Conservation (phyloP, 2,329 filamentous ascomycete genomes). For the Pseudogymnoascus verrucosus region DNA sequence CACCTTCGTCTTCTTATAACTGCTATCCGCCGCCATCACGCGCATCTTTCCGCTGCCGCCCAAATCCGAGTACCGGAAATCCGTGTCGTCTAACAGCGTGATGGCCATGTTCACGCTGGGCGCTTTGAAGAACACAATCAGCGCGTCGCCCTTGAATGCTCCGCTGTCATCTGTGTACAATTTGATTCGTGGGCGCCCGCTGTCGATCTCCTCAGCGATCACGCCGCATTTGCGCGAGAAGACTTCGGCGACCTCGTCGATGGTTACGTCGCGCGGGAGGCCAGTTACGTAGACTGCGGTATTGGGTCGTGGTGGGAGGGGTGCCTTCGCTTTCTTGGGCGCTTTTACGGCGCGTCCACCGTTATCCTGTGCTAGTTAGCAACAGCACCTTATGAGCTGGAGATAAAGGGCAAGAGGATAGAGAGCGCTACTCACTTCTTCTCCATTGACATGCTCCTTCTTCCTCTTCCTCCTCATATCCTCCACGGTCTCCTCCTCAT, state of each 20-base stretch:
- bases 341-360: constrained; percentile 25
- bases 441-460: constrained; percentile 38
- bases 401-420: not conserved
- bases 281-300: constrained; percentile 90
- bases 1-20: constrained; percentile 83
- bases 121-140: constrained; percentile 90
- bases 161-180: constrained; percentile 78
- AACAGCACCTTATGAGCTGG: not conserved
- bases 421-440: constrained; percentile 37
- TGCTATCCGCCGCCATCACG: constrained; percentile 78
- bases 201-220: constrained; percentile 90
- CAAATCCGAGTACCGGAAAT: constrained; percentile 59
- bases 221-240: constrained; percentile 83
- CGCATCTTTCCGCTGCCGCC: constrained; percentile 56
- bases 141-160: constrained; percentile 84
- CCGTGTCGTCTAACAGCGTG: constrained; percentile 70
- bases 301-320: constrained; percentile 50
- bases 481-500: constrained; percentile 45
- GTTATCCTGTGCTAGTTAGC: constrained; percentile 20
- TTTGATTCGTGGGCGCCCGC: constrained; percentile 80
- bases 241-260: constrained; percentile 71
- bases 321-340: constrained; percentile 27
- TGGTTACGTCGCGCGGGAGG: constrained; percentile 69
- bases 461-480: constrained; percentile 44
- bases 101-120: constrained; percentile 86